Base-by-base conservation (phyloP, 495 filamentous ascomycete species). In the Talaromyces liani region DNA sequence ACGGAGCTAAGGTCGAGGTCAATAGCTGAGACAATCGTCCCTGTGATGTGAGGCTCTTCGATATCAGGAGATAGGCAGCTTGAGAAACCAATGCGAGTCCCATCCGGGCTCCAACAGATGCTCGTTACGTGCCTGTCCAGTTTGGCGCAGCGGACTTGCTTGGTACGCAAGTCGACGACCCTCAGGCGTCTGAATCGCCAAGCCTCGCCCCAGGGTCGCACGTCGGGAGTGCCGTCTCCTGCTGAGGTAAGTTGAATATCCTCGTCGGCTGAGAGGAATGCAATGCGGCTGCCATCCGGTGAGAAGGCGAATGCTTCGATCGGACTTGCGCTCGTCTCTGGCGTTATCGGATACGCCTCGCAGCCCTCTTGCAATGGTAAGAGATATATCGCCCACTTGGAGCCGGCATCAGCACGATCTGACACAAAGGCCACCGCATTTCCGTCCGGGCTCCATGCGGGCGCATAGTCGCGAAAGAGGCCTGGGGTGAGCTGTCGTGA, bases 401-500 rank as follows among this genome's bases (percentile, higher is more conserved):
- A 18, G 18, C 66, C 63, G 16, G 64, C 63, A 51, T 22, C 60
- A 18, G 63, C 62, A 18, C 69, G 67, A 66, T 71, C 65, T 16
- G 69, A 71, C 16, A 67, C 36, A 60, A 71, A 71, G 0, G 69
- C 69, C 24, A 71, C 63, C 29, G 60, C 49, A 27, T 67, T 64
- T 51, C 67, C 67, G 47, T 67, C 67, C 14, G 69, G 67, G 20
- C 61, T 65, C 69, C 65, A 71, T 62, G 41, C 25, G 29, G 69
- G 63, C 20, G 57, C 56, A 25, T 69, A 53, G 45, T 71, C 69
- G 59, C 61, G 64, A 60, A 67, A 71, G 47, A 71, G 56, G 27
- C 69, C 66, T 6, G 61, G 63, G n/a, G 66, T 71, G 57, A 71
- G 63, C 65, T 71, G 58, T n/a, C 57, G 63, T 24, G 66, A 64